Percentiles rank a stretch among this genome's conserved stretches.
Conservation (phyloP, 805 yeast genomes). For the Wickerhamiella hasegawae region DNA sequence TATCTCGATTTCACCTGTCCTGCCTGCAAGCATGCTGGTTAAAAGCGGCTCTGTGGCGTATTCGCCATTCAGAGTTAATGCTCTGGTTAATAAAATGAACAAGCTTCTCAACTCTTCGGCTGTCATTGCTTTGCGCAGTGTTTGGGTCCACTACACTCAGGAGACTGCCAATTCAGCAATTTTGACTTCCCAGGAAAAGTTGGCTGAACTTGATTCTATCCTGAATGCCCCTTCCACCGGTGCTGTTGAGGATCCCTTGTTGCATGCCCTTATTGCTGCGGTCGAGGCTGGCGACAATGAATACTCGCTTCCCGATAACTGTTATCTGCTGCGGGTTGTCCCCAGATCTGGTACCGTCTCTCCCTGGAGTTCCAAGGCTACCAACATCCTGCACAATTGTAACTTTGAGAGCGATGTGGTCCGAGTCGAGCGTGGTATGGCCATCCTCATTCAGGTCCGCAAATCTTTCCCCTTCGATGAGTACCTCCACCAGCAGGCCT, state of each 20-base stretch:
- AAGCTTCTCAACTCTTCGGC: slow-evolving; percentile 50
- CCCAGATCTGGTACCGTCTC: slow-evolving; percentile 96
- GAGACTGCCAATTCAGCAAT: slow-evolving; percentile 25
- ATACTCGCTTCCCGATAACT: slow-evolving; percentile 17
- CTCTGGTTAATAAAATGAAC: slow-evolving; percentile 56
- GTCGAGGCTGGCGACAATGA: slow-evolving; percentile 18
- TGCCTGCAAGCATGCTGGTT: slow-evolving; percentile 10
- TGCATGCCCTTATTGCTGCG: slow-evolving; percentile 26
- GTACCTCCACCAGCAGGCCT: slow-evolving; percentile 35
- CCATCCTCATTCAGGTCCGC: slow-evolving; percentile 53
- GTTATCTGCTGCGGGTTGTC: slow-evolving; percentile 53
- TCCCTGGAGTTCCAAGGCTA: slow-evolving; percentile 98
- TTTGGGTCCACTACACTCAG: slow-evolving; percentile 70
- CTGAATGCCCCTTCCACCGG: slow-evolving; percentile 60
- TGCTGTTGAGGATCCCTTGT: slow-evolving; percentile 34
- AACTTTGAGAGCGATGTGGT: slow-evolving; percentile 57
- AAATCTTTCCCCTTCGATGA: slow-evolving; percentile 53
- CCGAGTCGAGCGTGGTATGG: slow-evolving; percentile 83
- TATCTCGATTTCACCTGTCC: not conserved
- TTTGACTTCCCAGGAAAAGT: slow-evolving; percentile 18
- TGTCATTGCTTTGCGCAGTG: slow-evolving; percentile 53
- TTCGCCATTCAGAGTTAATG: slow-evolving; percentile 71
- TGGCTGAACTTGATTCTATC: slow-evolving; percentile 34
- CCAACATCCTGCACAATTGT: slow-evolving; percentile 81
- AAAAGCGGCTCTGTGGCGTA: slow-evolving; percentile 67